Conservation (phyloP, 176 grass and related monocot genomes). For the Hyparrhenia diplandra region DNA sequence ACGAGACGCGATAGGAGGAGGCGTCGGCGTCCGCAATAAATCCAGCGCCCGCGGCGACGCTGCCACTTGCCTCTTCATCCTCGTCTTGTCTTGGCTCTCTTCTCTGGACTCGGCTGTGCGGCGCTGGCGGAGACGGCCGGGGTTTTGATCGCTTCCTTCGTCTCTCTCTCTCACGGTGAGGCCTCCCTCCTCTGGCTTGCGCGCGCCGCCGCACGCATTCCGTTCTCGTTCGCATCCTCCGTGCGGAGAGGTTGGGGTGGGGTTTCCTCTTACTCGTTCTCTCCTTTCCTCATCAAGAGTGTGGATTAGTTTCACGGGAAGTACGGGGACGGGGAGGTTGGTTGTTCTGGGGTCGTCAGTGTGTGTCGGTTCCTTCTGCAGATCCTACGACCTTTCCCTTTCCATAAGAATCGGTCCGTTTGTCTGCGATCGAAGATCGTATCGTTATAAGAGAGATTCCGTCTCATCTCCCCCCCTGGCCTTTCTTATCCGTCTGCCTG, state of each 20-base stretch:
- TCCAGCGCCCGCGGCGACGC: not conserved
- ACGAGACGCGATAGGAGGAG: no score
- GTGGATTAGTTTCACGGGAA: not conserved
- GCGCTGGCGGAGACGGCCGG: not conserved
- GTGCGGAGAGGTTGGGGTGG: not conserved
- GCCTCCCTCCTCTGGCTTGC: not conserved
- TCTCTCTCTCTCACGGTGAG: not conserved
- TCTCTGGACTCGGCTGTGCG: not conserved
- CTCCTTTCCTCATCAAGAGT: not conserved
- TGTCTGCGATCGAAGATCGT: not conserved
- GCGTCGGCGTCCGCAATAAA: not conserved
- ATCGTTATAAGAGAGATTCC: not conserved
- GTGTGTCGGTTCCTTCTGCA: not conserved
- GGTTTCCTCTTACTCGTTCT: not conserved
- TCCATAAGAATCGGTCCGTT: not conserved
- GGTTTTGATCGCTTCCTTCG: not conserved
- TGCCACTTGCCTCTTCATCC: not conserved
- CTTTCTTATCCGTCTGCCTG: no score
- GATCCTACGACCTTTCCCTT: not conserved
- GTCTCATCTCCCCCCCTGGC: not conserved
- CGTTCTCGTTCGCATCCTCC: not conserved
- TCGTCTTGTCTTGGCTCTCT: not conserved
- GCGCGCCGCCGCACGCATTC: not conserved
- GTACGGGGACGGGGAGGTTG: not conserved
- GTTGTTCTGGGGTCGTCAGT: not conserved